Evolutionary conservation across 805 yeast genomes (phyloP), one percentile per base, ranked within the genome.

Genomic region (Candida mattraensis): DNA sequence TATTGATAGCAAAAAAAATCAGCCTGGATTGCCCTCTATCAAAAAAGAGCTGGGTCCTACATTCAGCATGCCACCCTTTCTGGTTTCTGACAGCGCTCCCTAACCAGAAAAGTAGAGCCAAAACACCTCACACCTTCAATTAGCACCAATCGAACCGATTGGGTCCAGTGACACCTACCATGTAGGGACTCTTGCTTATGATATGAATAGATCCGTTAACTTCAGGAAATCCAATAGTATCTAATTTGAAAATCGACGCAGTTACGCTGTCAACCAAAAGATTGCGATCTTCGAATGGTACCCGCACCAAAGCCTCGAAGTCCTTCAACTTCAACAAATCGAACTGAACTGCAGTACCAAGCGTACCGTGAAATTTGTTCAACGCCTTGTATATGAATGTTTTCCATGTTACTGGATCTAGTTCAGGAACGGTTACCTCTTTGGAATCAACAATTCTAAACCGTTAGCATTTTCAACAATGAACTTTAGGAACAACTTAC

Each of bases 351-450:
- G 61, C 37, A 18, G 48, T 54, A 1, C 63, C 64, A 7, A 53
- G 16, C 1, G 53, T 23, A 5, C 64, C 64, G 29, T 47, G 40
- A n/a, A 50, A 33, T 16, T 38, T 37, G 25, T 41, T 47, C n/a
- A 58, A 35, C 5, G 59, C 41, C 5, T 30, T 28, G n/a, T 27
- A 27, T 10, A 60, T 50, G 14, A 47, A 15, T 7, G 48, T 5
- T 34, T 54, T 57, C 63, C 63, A 58, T 2, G 58, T 44, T 15
- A 51, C 37, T 1, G 32, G 30, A 26, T 53, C 56, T 18, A 44
- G 23, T 9, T 21, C 18, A 5, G 29, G 36, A 5, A 24, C 11
- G 21, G 23, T 24, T n/a, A n/a, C n/a, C n/a, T n/a, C n/a, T n/a
- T n/a, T n/a, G n/a, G n/a, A n/a, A n/a, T n/a, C n/a, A n/a, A n/a